Percentiles rank a stretch among this genome's conserved stretches.
These are phyloP conservation scores for Panellus pusillus DNA, from an alignment of 768 basidiomycete genomes.

Conservation along the genomic window DNA sequence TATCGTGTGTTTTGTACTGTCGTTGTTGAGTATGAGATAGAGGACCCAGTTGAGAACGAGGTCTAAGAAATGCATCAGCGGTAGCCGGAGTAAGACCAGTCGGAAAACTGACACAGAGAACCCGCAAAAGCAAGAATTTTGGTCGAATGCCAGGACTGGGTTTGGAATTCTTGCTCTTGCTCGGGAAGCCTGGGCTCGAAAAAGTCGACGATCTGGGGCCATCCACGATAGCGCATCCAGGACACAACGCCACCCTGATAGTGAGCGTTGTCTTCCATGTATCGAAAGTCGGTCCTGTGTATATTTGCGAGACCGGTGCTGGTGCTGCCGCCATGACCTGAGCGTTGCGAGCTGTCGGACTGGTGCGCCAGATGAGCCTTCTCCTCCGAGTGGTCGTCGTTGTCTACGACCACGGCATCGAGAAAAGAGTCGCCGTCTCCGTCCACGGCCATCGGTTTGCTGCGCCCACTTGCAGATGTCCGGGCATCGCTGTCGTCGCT, in stretches of 20 bases:
- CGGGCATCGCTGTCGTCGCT: constrained; percentile 21
- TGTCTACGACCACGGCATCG: constrained; percentile 26
- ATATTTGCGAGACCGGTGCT: constrained; percentile 2
- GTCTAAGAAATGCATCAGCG: neutral
- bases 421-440: constrained; percentile 21
- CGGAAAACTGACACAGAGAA: neutral
- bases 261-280: constrained; percentile 5
- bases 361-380: constrained; percentile 1
- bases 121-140: constrained; percentile 20
- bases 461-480: constrained; percentile 15
- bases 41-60: constrained; percentile 34
- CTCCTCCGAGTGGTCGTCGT: constrained; percentile 13
- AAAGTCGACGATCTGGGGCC: constrained; percentile 19
- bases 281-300: neutral
- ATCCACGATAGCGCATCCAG: constrained; percentile 17
- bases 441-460: constrained; percentile 1
- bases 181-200: constrained; percentile 19
- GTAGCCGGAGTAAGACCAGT: neutral
- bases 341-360: constrained; percentile 21
- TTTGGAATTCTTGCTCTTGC: constrained; percentile 25
- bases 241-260: constrained; percentile 18
- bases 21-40: constrained; percentile 22
- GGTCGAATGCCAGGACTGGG: constrained; percentile 23
- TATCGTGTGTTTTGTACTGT: constrained; percentile 13
- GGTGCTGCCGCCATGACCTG: constrained; percentile 20